Evolutionary conservation across 192 early-diverging fungal species (phyloP).

Genomic region (Backusella circina): DNA sequence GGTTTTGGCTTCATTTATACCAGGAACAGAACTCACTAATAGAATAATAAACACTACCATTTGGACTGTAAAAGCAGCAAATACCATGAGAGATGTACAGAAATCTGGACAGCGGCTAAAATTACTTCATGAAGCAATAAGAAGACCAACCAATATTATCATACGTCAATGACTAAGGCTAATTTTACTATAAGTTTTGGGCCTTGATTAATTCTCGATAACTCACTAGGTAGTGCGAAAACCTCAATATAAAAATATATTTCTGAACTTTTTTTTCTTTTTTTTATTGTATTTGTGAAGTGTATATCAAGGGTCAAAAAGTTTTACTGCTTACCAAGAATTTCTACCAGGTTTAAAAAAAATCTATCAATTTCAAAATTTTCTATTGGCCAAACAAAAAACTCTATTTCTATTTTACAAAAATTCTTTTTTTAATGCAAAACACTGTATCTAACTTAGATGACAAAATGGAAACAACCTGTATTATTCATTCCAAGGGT

Average conservation of each 20-base stretch:
- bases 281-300: not conserved
- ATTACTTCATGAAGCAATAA: constrained; percentile 4
- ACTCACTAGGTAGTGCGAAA: too few relatives aligned
- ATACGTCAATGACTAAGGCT: too few relatives aligned
- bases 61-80: constrained; percentile 17
- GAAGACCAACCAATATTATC: constrained; percentile 12
- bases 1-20: constrained; percentile 14
- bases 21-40: constrained; percentile 15
- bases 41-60: constrained; percentile 19
- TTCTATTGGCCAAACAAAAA: not conserved
- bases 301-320: not conserved
- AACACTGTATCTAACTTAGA: too few relatives aligned
- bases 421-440: not conserved
- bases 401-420: not conserved
- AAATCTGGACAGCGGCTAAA: constrained; percentile 20
- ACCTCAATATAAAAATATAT: too few relatives aligned
- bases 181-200: too few relatives aligned
- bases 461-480: too few relatives aligned
- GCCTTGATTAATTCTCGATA: too few relatives aligned
- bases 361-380: not conserved
- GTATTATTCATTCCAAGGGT: not conserved
- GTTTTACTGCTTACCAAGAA: not conserved
- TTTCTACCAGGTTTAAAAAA: not conserved
- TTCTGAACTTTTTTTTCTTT: not conserved
- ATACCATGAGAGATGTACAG: constrained; percentile 16